Evolutionary conservation across 371 early-diverging fungal genomes (phyloP), one percentile per base, ranked within the genome.

Genomic region (Lichtheimia ramosa): DNA sequence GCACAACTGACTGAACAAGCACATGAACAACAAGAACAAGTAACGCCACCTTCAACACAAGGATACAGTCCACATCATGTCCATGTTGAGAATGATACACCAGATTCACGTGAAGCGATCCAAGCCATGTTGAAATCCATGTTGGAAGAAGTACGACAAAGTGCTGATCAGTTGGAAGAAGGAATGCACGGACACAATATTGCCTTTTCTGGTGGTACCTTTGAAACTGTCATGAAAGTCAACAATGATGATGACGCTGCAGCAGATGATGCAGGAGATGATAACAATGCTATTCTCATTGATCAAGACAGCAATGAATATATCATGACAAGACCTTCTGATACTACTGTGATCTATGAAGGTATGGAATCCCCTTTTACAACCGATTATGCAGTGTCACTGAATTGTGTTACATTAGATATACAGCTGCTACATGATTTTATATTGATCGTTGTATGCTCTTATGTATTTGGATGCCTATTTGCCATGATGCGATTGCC

Each of bases 261-360:
- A 13, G 21, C 39, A 3, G 52, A 58, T 23, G 64, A 58, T 15
- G 39, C 25, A 2, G 25, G 57, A 24, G 58, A 61, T 23, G 68
- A 64, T 18, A 61, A 69, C 6, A 48, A 63, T 41, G 68, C 61
- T 12, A 54, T 60, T 1, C 58, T 84, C 16, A 70, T 84, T 24
- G 84, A 84, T 61, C 74, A 75, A 42, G 83, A 76, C 18, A 78
- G 74, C 43, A 82, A 85, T 61, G 77, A 83, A 55, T 85, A 85
- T 61, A 74, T 84, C 41, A 65, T 84, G 70, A 74, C 77, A 51
- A 63, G 78, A 25, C 77, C 84, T 3, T 71, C 68, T n/a, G 85
- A 87, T 66, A 70, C 77, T 0, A 81, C 81, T 14, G 64, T 80
- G 8, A 80, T 79, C 51, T 75, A 78, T 50, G 83, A 81, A 71